Evolutionary conservation across 441 rosid species (phyloP).

Genomic region (Isatis lusitanica): DNA sequence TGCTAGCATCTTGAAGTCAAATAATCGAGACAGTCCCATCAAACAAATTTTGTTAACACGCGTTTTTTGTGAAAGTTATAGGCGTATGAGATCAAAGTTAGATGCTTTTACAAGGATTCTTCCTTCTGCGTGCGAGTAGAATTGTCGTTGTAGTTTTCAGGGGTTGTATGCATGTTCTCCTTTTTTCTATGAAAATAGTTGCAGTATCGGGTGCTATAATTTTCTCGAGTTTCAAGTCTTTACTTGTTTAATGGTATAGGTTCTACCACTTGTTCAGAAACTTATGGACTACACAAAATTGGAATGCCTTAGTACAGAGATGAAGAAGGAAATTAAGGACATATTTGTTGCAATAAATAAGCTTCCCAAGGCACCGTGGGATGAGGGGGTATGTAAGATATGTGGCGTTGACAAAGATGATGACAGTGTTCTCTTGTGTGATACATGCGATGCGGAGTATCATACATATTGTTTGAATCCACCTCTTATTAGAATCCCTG

Average conservation of each 20-base stretch:
- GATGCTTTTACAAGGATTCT: slow-evolving; percentile 14
- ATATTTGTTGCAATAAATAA: slow-evolving; percentile 59
- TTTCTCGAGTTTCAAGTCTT: slow-evolving; percentile 22
- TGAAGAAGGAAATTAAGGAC: slow-evolving; percentile 67
- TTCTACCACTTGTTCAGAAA: slow-evolving; percentile 64
- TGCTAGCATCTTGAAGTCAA: slow-evolving; percentile 18
- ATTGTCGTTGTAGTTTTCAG: slow-evolving; percentile 9
- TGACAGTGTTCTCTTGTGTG: slow-evolving; percentile 95
- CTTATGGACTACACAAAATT: slow-evolving; percentile 56
- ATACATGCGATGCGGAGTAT: slow-evolving; percentile 97
- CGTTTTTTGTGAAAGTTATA: slow-evolving; percentile 12
- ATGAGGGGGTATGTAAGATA: slow-evolving; percentile 97
- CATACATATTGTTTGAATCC: slow-evolving; percentile 98
- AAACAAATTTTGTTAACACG: slow-evolving; percentile 12
- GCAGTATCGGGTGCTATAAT: slow-evolving; percentile 11
- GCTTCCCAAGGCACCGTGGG: slow-evolving; percentile 98
- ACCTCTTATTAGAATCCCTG: slow-evolving; percentile 93
- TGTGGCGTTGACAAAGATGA: slow-evolving; percentile 98
- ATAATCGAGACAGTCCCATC: not conserved
- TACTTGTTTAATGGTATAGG: slow-evolving; percentile 55
- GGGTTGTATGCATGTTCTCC: slow-evolving; percentile 8
- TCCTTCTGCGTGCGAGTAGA: slow-evolving; percentile 17
- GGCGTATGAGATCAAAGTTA: slow-evolving; percentile 25
- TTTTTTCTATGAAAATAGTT: slow-evolving; percentile 1
- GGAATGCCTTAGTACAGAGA: slow-evolving; percentile 63